A percentile compares a stretch with the other conserved stretches of the same genome.
phyloP scores from a whole-genome alignment of 2,329 filamentous ascomycete species.

The Aspergillus fumigatiaffinis region DNA sequence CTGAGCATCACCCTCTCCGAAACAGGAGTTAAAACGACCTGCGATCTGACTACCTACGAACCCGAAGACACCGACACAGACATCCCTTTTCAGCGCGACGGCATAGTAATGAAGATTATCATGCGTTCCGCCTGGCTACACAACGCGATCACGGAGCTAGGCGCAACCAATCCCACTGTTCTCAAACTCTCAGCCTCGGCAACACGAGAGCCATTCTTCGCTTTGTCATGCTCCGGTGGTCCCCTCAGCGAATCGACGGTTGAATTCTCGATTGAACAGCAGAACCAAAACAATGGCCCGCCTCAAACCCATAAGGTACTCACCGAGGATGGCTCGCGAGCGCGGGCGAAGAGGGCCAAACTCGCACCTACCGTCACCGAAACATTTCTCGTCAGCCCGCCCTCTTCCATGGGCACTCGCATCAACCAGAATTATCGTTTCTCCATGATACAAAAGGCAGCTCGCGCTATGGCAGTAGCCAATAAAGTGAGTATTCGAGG shows the following conservation, averaged over 20 bases:
- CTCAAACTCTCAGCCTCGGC: slow-evolving; percentile 66
- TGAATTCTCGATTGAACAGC: slow-evolving; percentile 53
- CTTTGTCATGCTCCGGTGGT: slow-evolving; percentile 62
- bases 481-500: slow-evolving; percentile 89
- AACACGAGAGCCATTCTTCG: slow-evolving; percentile 62
- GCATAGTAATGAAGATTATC: slow-evolving; percentile 86
- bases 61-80: slow-evolving; percentile 54
- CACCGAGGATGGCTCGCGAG: slow-evolving; percentile 33
- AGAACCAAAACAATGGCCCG: slow-evolving; percentile 21
- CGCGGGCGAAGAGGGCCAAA: slow-evolving; percentile 31
- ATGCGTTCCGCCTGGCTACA: slow-evolving; percentile 62
- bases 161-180: slow-evolving; percentile 65
- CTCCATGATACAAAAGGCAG: slow-evolving; percentile 75
- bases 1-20: slow-evolving; percentile 85
- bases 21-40: slow-evolving; percentile 80
- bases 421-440: slow-evolving; percentile 84
- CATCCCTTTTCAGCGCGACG: slow-evolving; percentile 81
- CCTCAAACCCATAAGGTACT: slow-evolving; percentile 30
- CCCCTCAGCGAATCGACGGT: slow-evolving; percentile 58
- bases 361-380: slow-evolving; percentile 45
- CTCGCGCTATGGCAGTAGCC: slow-evolving; percentile 86
- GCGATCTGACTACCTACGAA: slow-evolving; percentile 84
- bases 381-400: slow-evolving; percentile 54
- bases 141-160: slow-evolving; percentile 51
- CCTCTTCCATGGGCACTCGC: slow-evolving; percentile 52